A percentile compares a stretch with the other conserved stretches of the same genome.
Evolutionary conservation across 352 stramenopile genomes (phyloP).

Genomic region (Globisporangium cederbergense): DNA sequence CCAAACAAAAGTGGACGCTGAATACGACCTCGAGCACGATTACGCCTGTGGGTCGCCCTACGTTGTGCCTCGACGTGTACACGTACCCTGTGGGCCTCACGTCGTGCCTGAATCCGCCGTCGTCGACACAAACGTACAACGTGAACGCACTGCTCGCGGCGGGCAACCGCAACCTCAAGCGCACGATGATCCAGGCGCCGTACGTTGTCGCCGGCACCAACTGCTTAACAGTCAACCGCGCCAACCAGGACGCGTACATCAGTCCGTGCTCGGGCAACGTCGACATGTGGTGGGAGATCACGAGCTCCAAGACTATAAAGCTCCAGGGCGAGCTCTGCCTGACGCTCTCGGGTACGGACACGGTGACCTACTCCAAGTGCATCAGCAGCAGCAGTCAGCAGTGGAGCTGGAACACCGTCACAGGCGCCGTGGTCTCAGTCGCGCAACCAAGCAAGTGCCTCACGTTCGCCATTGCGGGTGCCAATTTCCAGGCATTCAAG

Average conservation of each 20-base stretch:
- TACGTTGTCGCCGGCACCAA: conserved; percentile 2
- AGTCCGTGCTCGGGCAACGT: background rate
- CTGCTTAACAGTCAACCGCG: conserved; percentile 10
- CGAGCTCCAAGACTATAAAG: background rate
- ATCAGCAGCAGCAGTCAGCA: background rate
- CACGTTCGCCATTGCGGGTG: background rate
- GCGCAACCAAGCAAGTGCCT: conserved; percentile 3
- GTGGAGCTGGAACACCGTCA: background rate
- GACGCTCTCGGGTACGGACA: background rate
- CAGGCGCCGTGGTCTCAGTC: background rate
- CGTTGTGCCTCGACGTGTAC: background rate
- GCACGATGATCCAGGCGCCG: conserved; percentile 7
- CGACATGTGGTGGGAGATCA: conserved; percentile 16
- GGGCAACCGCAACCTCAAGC: conserved; percentile 1
- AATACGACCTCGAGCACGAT: background rate
- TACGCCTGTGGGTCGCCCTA: background rate
- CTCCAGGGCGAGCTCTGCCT: conserved; percentile 6
- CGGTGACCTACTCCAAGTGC: background rate
- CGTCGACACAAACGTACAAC: conserved; percentile 1
- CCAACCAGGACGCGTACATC: background rate
- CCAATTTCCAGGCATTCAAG: conserved; percentile 1
- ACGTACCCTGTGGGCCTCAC: background rate
- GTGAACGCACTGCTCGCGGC: background rate
- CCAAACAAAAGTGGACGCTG: conserved; percentile 18
- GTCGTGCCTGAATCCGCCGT: background rate